Base-by-base conservation (phyloP, 371 early-diverging fungal genomes). In the Lichtheimia corymbifera region DNA sequence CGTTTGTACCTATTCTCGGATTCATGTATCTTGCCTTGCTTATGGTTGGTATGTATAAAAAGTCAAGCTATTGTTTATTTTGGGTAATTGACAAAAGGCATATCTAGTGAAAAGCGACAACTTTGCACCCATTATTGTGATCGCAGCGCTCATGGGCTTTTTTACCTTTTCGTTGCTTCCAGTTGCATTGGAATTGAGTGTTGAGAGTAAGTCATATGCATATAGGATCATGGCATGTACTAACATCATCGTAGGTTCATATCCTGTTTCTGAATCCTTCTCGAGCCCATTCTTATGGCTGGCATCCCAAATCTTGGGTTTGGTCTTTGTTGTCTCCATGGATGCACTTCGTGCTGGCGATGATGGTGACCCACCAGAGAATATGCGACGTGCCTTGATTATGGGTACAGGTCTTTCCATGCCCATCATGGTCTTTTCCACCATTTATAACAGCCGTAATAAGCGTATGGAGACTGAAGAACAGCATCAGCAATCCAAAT, bases 1-100 rank as follows among this genome's bases (percentile, higher is more conserved):
- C 65, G 13, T 76, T 68, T 66, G 76, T 84, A 15, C 84, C 83
- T 22, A 53, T 85, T 14, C 65, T 79, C 5, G 83, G 82, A 1
- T 55, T 74, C 18, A 58, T 82, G 55, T 83, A 79, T 59, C 66
- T 86, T 41, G 68, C 79, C 11, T 71, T 84, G 64, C 66, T 74
- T 59, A 77, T 84, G 70, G 75, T 78, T 62, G 75, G 80, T 79
- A 74, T 67, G 68, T 11, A 5, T 49, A 30, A 22, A 22, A 1
- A 22, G 2, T n/a, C 22, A 22, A 22, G 22, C 22, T 22, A 22
- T 22, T 22, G 22, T 22, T 2, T 22, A 22, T 22, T 1, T 22
- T 50, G 14, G 2, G 47, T 47, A 0, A 5, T 47, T 22, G 18
- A 47, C 22, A 18, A 22, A 47, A 12, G 2, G 7, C 5, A 13